Conservation (phyloP, 768 basidiomycete genomes). For the Trametes sanguinea region DNA sequence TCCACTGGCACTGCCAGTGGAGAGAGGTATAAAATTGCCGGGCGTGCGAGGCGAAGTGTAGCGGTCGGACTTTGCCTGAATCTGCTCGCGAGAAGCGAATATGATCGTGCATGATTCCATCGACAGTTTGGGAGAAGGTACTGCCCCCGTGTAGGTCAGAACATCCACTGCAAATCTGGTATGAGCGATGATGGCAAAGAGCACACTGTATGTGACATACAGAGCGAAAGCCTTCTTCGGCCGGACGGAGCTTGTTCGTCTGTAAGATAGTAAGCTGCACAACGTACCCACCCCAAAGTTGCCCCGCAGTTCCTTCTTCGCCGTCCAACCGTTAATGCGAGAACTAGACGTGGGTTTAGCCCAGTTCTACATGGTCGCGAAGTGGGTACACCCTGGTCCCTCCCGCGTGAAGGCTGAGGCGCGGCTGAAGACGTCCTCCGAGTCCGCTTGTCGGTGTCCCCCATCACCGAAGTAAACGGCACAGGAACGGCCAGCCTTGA, state of each 20-base stretch:
- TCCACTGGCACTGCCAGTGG: not conserved
- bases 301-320: too few relatives aligned
- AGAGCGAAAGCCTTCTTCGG: too few relatives aligned
- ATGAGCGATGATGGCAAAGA: not conserved
- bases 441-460: not conserved
- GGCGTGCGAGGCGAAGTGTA: not conserved
- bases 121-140: not conserved
- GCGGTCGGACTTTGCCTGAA: too few relatives aligned
- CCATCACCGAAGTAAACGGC: conserved; percentile 4
- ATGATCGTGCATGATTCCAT: not conserved
- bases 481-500: conserved; percentile 2
- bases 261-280: too few relatives aligned
- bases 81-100: not conserved
- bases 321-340: too few relatives aligned
- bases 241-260: too few relatives aligned
- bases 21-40: not conserved
- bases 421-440: not conserved
- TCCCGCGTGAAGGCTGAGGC: not conserved
- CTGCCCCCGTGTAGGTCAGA: not conserved
- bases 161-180: not conserved
- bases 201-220: too few relatives aligned
- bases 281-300: too few relatives aligned
- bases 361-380: too few relatives aligned
- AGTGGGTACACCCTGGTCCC: too few relatives aligned
- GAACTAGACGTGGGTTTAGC: too few relatives aligned